Evolutionary conservation across 176 grass and related monocot genomes (phyloP).

Genomic region (Hyparrhenia diplandra): DNA sequence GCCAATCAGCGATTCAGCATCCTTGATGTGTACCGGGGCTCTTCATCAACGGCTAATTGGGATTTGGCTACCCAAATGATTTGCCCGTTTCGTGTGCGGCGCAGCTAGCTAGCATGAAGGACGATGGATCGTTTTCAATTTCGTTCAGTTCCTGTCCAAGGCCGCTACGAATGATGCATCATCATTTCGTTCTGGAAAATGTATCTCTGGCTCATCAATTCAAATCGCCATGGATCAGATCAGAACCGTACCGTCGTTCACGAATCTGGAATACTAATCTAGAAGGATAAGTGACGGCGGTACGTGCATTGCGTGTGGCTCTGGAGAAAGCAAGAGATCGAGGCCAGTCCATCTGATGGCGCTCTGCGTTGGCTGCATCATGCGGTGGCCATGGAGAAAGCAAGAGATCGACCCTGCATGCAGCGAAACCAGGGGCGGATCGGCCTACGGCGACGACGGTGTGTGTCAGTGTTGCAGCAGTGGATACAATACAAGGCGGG

Average conservation of each 20-base stretch:
- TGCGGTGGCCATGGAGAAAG: constrained; percentile 11
- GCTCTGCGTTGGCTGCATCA: constrained; percentile 25
- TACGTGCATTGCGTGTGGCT: constrained; percentile 6
- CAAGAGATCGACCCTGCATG: neutral
- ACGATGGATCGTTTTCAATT: neutral
- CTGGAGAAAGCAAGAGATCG: neutral
- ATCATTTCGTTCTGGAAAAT: neutral
- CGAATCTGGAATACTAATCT: neutral
- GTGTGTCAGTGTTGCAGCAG: neutral
- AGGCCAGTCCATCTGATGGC: constrained; percentile 10
- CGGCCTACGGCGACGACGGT: neutral
- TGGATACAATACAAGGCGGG: neutral
- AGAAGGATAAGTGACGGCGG: neutral
- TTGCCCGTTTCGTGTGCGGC: neutral
- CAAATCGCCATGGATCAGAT: neutral
- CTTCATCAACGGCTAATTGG: neutral
- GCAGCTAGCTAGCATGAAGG: neutral
- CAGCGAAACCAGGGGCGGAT: constrained; percentile 19
- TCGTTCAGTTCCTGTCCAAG: neutral
- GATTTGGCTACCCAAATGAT: neutral
- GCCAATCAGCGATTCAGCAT: neutral
- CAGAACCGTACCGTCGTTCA: neutral
- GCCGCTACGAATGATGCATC: neutral
- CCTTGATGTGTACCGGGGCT: neutral
- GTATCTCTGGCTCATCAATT: neutral